Conservation (phyloP, 192 early-diverging fungal species). For the Backusella liffmaniae region DNA sequence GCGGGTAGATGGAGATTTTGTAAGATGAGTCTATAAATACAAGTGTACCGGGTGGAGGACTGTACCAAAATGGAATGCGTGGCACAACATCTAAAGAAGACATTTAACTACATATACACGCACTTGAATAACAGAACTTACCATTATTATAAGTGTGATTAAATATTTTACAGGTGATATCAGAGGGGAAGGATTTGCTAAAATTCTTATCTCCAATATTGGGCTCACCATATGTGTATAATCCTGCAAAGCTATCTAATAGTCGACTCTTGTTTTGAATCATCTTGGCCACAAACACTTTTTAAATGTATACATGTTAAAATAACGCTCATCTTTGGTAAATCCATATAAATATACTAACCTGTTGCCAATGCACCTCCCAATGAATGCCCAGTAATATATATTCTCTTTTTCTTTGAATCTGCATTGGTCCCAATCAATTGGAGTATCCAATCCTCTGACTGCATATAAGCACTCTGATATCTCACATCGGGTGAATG, state of each 20-base stretch:
- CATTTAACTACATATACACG: neutral
- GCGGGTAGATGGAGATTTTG: conserved; percentile 51
- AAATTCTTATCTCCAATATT: conserved; percentile 51
- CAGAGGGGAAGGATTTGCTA: conserved; percentile 42
- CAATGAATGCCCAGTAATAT: conserved; percentile 53
- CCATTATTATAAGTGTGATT: conserved; percentile 58
- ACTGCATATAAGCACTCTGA: conserved; percentile 44
- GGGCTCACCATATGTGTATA: conserved; percentile 54
- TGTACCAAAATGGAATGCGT: conserved; percentile 21
- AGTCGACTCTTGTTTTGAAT: conserved; percentile 45
- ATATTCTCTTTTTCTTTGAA: conserved; percentile 40
- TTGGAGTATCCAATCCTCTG: conserved; percentile 33
- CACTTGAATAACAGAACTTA: neutral
- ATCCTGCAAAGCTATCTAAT: conserved; percentile 47
- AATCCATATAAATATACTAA: neutral
- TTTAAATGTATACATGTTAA: neutral
- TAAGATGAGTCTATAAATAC: conserved; percentile 53
- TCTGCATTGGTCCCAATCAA: neutral
- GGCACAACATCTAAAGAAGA: conserved; percentile 6
- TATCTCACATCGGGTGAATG: conserved; percentile 30
- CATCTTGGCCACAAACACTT: conserved; percentile 55
- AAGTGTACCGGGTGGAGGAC: conserved; percentile 50
- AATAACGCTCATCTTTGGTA: neutral
- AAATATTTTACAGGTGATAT: conserved; percentile 52
- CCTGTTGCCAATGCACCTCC: conserved; percentile 50